phyloP scores from a whole-genome alignment of 2,329 filamentous ascomycete species.

The Ceratocystis lukuohia region DNA sequence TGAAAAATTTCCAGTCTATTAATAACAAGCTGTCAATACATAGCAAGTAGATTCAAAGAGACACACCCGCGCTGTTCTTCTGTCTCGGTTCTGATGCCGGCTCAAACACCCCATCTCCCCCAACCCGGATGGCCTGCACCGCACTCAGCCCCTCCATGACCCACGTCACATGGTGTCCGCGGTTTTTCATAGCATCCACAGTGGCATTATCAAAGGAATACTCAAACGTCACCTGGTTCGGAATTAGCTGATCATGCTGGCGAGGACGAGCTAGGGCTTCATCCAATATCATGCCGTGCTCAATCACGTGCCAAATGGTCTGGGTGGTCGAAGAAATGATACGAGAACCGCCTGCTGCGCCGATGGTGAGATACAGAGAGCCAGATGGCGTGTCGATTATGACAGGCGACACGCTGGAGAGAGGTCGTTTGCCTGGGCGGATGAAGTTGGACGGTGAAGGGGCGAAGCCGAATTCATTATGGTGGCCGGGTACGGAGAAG shows the following conservation, averaged over 20 bases:
- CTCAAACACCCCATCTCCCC: constrained; percentile 57
- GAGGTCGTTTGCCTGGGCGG: constrained; percentile 62
- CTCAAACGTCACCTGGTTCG: constrained; percentile 56
- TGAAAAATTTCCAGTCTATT: too few species aligned
- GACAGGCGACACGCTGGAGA: constrained; percentile 69
- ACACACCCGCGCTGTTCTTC: constrained; percentile 53
- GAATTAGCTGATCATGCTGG: constrained; percentile 71
- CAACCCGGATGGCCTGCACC: constrained; percentile 54
- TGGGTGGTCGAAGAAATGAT: constrained; percentile 74
- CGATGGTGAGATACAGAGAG: constrained; percentile 52
- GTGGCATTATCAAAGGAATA: constrained; percentile 52
- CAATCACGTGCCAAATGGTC: constrained; percentile 58
- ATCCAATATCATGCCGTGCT: constrained; percentile 43
- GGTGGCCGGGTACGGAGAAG: constrained; percentile 67
- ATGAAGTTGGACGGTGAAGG: constrained; percentile 73
- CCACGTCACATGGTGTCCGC: constrained; percentile 62
- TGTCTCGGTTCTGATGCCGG: constrained; percentile 66
- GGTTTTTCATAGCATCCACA: constrained; percentile 45
- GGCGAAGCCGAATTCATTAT: constrained; percentile 74
- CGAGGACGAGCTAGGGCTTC: constrained; percentile 54
- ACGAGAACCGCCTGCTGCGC: constrained; percentile 66
- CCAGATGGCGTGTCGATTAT: constrained; percentile 54
- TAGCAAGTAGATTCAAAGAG: constrained; percentile 23
- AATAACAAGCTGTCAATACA: too few species aligned
- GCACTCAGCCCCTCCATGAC: constrained; percentile 49